Percentiles rank a stretch among this genome's conserved stretches.
Conservation (phyloP, 768 basidiomycete genomes). For the Russula earlei region DNA sequence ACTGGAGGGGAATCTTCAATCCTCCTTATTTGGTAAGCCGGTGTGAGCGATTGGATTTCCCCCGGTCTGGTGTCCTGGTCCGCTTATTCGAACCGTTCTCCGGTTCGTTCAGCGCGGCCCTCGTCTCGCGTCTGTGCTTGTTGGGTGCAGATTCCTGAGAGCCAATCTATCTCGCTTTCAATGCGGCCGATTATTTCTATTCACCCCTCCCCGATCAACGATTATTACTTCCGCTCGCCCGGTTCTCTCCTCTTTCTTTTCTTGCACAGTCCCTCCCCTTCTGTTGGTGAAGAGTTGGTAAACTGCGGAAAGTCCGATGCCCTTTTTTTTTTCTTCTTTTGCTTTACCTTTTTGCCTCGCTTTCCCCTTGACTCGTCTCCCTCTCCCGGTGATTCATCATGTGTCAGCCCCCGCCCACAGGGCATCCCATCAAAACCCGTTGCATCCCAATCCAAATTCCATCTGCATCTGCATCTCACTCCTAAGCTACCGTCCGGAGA, state of each 20-base stretch:
- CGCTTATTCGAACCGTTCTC: neutral
- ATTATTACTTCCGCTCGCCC: constrained; percentile 13
- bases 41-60: constrained; percentile 9
- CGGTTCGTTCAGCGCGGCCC: neutral
- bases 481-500: neutral
- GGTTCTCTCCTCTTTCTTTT: neutral
- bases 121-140: neutral
- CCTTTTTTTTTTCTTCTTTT: neutral
- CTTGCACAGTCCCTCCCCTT: neutral
- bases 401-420: neutral
- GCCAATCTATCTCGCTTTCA: constrained; percentile 11
- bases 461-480: neutral
- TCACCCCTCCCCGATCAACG: constrained; percentile 1
- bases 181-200: constrained; percentile 12
- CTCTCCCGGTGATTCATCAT: neutral
- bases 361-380: neutral
- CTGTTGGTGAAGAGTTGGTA: too few relatives aligned
- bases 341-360: neutral
- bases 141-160: neutral
- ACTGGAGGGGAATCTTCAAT: constrained; percentile 10
- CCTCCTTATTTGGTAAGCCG: constrained; percentile 9
- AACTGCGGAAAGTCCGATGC: constrained; percentile 1
- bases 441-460: neutral
- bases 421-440: constrained; percentile 5
- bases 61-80: neutral